Evolutionary conservation across 345 rosid genomes (phyloP).

Genomic region (Eucalyptus tenuipes): DNA sequence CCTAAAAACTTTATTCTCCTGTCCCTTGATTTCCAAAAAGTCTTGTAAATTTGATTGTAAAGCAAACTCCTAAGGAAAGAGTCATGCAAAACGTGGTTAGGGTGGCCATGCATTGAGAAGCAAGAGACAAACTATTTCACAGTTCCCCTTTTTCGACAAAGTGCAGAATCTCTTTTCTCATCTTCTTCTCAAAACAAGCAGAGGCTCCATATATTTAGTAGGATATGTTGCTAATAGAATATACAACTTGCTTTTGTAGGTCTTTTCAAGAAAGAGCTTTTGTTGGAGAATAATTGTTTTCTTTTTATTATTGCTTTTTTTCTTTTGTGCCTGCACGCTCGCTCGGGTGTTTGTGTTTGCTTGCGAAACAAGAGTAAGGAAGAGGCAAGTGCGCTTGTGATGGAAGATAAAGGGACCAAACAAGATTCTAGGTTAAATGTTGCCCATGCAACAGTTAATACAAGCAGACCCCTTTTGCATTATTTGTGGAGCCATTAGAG

Average conservation of each 20-base stretch:
- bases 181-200: background rate
- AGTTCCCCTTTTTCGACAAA: background rate
- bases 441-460: slow-evolving; percentile 48
- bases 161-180: background rate
- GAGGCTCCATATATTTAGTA: background rate
- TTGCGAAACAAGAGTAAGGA: background rate
- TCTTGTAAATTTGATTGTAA: background rate
- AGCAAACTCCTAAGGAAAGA: background rate
- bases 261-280: background rate
- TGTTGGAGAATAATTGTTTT: background rate
- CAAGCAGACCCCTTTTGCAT: slow-evolving; percentile 21
- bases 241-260: background rate
- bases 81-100: background rate
- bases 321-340: background rate
- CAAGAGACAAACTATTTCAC: background rate
- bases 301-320: background rate
- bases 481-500: slow-evolving; percentile 44
- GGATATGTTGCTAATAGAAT: background rate
- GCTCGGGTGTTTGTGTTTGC: background rate
- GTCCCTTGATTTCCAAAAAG: background rate
- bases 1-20: background rate
- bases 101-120: background rate
- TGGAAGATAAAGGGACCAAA: background rate
- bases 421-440: slow-evolving; percentile 5
- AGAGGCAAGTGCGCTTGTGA: slow-evolving; percentile 11